Evolutionary conservation across 192 early-diverging fungal species (phyloP), one percentile per base, ranked within the genome.

Genomic region (Jimgerdemannia flammicorona): DNA sequence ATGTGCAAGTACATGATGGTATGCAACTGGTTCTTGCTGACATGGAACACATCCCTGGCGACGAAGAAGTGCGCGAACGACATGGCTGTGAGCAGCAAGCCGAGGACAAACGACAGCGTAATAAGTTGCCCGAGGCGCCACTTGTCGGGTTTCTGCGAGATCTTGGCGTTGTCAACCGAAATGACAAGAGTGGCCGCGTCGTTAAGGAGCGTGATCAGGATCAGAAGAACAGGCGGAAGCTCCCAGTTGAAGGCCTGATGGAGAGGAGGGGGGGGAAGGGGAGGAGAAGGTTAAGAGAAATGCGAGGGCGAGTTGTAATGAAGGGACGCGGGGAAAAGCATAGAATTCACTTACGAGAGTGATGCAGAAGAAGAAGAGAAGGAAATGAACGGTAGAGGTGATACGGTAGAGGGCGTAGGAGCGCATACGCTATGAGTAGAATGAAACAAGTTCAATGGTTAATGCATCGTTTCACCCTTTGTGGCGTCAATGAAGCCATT

Each of bases 321-420:
- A 29, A 29, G 29, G 29, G 29, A 29, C 29, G 29, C 29, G 29
- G 29, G 29, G 29, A 29, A 29, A 29, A 29, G 29, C 29, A 29
- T 29, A 29, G 29, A 29, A 1, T 29, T 29, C 29, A 29, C 29
- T 29, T 29, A 29, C 29, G 29, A 94, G 82, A 54, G 93, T 90
- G 68, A 94, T 88, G 76, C 94, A 85, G 83, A 96, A 96, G 89
- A 96, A 96, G 90, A 96, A 96, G 72, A 96, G 83, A 86, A 96
- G 80, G 78, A 96, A 96, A 85, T 96, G 95, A 75, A 96, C 91
- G 43, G 94, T 96, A 6, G 94, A 95, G 20, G 95, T 92, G 76
- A 96, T 96, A 82, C 95, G 92, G 83, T 95, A 93, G 70, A 95
- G 81, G 43, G 93, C 92, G 81, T 95, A 95, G 40, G 90, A 92